Conservation (phyloP, 139 green algal species). For the Nannochloris sp. region DNA sequence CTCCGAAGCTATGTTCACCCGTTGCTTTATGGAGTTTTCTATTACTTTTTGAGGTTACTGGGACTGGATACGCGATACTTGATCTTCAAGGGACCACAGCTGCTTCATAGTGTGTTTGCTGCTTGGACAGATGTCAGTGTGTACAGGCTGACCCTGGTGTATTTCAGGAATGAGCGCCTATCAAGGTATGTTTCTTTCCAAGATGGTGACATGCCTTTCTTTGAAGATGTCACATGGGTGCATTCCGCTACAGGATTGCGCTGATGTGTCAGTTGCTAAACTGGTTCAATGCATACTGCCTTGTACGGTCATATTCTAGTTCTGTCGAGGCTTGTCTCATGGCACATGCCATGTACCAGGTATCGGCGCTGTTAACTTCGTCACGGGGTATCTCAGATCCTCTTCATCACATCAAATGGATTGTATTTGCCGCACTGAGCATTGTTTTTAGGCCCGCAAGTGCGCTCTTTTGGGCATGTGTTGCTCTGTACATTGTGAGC, state of each 20-base stretch:
- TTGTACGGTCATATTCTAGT: conserved; percentile 55
- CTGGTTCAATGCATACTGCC: conserved; percentile 67
- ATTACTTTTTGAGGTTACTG: conserved; percentile 19
- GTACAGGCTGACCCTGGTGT: conserved; percentile 1
- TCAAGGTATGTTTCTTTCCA: background rate
- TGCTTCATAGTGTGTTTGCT: conserved; percentile 39
- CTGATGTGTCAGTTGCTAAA: conserved; percentile 38
- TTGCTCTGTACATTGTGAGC: background rate
- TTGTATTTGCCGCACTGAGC: conserved; percentile 21
- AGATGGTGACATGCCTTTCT: no score
- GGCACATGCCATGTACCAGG: conserved; percentile 22
- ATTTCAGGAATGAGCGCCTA: background rate
- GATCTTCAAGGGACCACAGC: conserved; percentile 19
- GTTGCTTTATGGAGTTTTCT: conserved; percentile 45
- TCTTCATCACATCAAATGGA: conserved; percentile 2
- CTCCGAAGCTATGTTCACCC: conserved; percentile 52
- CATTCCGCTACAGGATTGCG: conserved; percentile 27
- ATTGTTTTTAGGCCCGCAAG: conserved; percentile 32
- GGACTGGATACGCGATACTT: conserved; percentile 17
- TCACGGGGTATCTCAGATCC: no score
- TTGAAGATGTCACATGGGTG: background rate
- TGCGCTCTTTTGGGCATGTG: conserved; percentile 28
- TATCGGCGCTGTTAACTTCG: background rate
- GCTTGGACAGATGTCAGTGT: conserved; percentile 34
- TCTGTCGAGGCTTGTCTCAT: conserved; percentile 39